Evolutionary conservation across 192 early-diverging fungal species (phyloP), one percentile per base, ranked within the genome.

Genomic region (Linnemannia hyalina): DNA sequence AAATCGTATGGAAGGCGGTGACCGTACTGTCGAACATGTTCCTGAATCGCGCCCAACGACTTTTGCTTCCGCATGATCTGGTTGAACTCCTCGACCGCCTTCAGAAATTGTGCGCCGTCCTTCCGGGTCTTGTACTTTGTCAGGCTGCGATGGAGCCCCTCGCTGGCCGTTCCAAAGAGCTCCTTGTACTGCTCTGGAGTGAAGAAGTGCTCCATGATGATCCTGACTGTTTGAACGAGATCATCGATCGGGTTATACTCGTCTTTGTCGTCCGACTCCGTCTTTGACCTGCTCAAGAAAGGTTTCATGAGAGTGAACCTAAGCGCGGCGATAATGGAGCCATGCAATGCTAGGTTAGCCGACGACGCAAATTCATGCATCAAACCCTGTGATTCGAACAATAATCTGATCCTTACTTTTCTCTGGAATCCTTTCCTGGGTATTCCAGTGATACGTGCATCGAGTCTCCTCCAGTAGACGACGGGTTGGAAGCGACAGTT

Each of bases 181-280:
- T 82, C 80, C 18, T 82, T 73, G 75, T 90, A 84, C 41, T 90
- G 71, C 23, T 89, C 82, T 11, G 88, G 81, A 15, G 92, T 80
- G 7, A 95, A 88, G 54, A 87, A 96, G 57, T 95, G 87, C 44
- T 90, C 88, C 35, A 92, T 93, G n/a, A 98, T 95, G 22, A 90
- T 81, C 40, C 90, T 88, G 40, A 93, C 92, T 0, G 97, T 97
- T 13, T 87, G 78, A 54, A 96, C 89, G 11, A 99, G 80, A 73
- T 99, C 97, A n/a, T 91, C 90, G 11, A 96, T 89, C 5, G 98
- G 98, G 86, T 94, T 90, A 80, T 96, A 98, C 82, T 97, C 96
- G 78, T 95, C 92, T 74, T 89, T 90, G 52, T 92, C 91, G 42
- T 92, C 90, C 29, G 83, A 80, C 36, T 89, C 88, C 47, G 83